A percentile compares a stretch with the other conserved stretches of the same genome.
Evolutionary conservation across 1,139 yeast genomes (phyloP).

Genomic region (Suhomyces bokatorum): DNA sequence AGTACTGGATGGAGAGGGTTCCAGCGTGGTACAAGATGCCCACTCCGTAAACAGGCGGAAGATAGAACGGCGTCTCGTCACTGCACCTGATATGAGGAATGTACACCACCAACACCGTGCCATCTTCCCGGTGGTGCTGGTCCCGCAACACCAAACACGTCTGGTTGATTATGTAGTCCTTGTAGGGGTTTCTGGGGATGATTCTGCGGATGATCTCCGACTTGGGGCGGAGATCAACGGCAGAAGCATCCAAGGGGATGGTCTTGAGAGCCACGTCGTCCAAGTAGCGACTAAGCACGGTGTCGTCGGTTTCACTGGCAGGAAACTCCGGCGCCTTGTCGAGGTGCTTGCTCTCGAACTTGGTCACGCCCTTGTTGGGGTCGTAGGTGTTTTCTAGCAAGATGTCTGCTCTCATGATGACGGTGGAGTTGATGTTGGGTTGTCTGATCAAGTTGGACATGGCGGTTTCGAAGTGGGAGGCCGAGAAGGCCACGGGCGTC

Average conservation of each 20-base stretch:
- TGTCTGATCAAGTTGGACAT: slow-evolving; percentile 79
- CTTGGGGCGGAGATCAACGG: slow-evolving; percentile 38
- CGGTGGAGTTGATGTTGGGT: slow-evolving; percentile 92
- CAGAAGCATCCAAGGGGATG: slow-evolving; percentile 40
- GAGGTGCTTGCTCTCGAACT: slow-evolving; percentile 35
- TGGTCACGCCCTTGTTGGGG: slow-evolving; percentile 36
- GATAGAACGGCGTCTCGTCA: slow-evolving; percentile 81
- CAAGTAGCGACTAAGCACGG: slow-evolving; percentile 47
- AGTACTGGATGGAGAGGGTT: slow-evolving; percentile 75
- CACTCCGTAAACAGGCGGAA: slow-evolving; percentile 82
- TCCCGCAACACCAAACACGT: slow-evolving; percentile 60
- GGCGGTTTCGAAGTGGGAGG: slow-evolving; percentile 66
- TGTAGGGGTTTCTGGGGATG: slow-evolving; percentile 85
- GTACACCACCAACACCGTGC: slow-evolving; percentile 61
- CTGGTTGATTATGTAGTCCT: slow-evolving; percentile 81
- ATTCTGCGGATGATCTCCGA: slow-evolving; percentile 71
- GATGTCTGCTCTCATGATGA: slow-evolving; percentile 85
- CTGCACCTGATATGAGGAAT: slow-evolving; percentile 65
- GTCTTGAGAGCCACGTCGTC: slow-evolving; percentile 55
- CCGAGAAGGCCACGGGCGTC: slow-evolving; percentile 44
- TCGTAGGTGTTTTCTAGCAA: slow-evolving; percentile 54
- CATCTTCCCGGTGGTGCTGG: slow-evolving; percentile 23
- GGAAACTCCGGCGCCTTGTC: slow-evolving; percentile 37
- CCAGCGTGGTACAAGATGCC: slow-evolving; percentile 60
- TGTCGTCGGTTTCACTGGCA: slow-evolving; percentile 28